A percentile compares a stretch with the other conserved stretches of the same genome.
Conservation (phyloP, 2,329 filamentous ascomycete species). For the Nakataea oryzae region DNA sequence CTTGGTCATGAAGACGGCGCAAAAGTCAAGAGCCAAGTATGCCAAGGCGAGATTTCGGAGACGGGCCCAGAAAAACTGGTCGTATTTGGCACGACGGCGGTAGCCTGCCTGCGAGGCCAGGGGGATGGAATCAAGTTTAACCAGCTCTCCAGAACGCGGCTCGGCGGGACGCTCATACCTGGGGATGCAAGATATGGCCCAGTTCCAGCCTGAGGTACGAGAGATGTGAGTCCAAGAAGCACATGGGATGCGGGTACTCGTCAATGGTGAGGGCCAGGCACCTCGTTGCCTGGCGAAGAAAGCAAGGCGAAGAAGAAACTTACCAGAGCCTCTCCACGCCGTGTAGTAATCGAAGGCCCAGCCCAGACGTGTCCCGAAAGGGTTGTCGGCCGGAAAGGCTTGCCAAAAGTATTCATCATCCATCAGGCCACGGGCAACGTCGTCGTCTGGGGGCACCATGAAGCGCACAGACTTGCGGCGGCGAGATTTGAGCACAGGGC, state of each 20-base stretch:
- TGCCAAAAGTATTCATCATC: constrained; percentile 48
- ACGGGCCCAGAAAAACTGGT: constrained; percentile 32
- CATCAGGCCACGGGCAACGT: constrained; percentile 13
- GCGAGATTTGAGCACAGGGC: background rate
- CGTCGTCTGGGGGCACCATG: constrained; percentile 13
- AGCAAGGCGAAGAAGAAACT: constrained; percentile 9
- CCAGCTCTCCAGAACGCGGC: constrained; percentile 24
- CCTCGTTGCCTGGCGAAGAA: no score
- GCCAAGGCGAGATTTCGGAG: constrained; percentile 36
- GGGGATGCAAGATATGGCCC: constrained; percentile 39
- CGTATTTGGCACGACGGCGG: constrained; percentile 27
- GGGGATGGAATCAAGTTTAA: constrained; percentile 30
- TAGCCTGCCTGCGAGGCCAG: constrained; percentile 33
- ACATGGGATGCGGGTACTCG: background rate
- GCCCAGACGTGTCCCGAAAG: constrained; percentile 36
- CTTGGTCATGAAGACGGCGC: constrained; percentile 58
- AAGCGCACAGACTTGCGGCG: constrained; percentile 3
- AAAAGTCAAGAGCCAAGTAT: constrained; percentile 60
- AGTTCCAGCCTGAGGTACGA: constrained; percentile 42
- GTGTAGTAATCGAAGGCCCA: constrained; percentile 47
- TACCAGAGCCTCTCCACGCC: constrained; percentile 45
- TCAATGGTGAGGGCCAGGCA: no score
- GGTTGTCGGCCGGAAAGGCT: constrained; percentile 38
- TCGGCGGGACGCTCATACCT: constrained; percentile 28
- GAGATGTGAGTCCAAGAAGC: background rate